Base-by-base conservation (phyloP, 768 basidiomycete genomes). In the Chalciporus pseudorubinellus region DNA sequence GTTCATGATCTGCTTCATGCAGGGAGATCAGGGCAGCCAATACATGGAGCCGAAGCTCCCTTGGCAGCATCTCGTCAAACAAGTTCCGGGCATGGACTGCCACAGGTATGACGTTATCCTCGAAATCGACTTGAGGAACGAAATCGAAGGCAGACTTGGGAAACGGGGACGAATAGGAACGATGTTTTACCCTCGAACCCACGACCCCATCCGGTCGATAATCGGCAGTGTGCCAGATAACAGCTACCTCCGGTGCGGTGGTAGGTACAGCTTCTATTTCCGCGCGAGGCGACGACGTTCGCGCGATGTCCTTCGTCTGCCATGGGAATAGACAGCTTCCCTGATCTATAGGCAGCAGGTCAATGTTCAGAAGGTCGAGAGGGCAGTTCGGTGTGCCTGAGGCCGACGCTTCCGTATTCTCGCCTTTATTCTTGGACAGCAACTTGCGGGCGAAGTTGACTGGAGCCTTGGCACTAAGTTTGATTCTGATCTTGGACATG, bases 11-110 rank as follows among this genome's bases (percentile, higher is more conserved):
- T 7, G 65, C 72, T 60, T 84, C 81, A 57, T 88, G 78, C 16
- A 86, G 55, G 3, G 72, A 68, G 14, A 91, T 69, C 20, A 93
- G 62, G 2, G 76, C 66, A 24, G 68, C 63, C 36, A 94, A 68
- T 16, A 92, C 72, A 14, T 76, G 71, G 42, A 93, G 67, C 52
- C 76, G 82, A 46, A 92, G 70, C 63, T 94, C 91, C 48, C 75
- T 79, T 6, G 91, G 91, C 12, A 93, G 73, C 46, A 76, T 64
- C 21, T 83, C 80, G 59, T 89, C 86, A 56, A 92, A 89, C 60
- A 83, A 77, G 58, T 82, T 80, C 20, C 65, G 74, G n/a, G 74
- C 66, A 29, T 45, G 41, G 19, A 62, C 53, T 4, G 77, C 76
- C 49, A 84, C 68, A 13, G 84, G 80, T 34, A 69, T 64, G 60